phyloP scores from a whole-genome alignment of 371 early-diverging fungal genomes.

The Rhizopus arrhizus region DNA sequence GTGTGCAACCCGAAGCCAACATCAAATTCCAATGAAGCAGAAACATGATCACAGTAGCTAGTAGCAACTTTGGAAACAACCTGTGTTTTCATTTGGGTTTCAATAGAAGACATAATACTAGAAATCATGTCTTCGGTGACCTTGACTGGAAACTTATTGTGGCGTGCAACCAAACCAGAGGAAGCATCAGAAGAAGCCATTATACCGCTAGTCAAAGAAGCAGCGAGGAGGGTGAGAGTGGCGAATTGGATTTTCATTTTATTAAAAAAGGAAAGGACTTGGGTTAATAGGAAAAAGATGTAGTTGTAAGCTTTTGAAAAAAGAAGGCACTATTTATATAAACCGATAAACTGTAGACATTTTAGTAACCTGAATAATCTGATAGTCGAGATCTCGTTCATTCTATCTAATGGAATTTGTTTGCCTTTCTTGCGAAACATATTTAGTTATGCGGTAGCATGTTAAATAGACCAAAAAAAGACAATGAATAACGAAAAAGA shows the following conservation, averaged over 20 bases:
- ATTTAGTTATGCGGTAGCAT: neutral
- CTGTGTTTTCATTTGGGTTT: slow-evolving; percentile 16
- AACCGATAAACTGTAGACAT: neutral
- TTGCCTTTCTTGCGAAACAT: neutral
- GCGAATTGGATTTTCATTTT: slow-evolving; percentile 20
- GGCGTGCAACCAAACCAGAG: neutral
- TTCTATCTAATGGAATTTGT: too few species aligned
- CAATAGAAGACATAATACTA: slow-evolving; percentile 16
- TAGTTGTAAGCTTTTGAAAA: neutral
- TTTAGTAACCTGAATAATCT: too few species aligned
- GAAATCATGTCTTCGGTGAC: slow-evolving; percentile 16
- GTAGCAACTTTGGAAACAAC: slow-evolving; percentile 20
- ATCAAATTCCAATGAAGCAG: slow-evolving; percentile 17
- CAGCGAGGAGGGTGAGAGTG: slow-evolving; percentile 11
- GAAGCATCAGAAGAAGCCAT: slow-evolving; percentile 8
- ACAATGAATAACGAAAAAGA: too few species aligned
- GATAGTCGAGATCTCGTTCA: too few species aligned
- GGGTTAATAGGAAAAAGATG: neutral
- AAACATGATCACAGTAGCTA: slow-evolving; percentile 12
- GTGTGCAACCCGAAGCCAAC: slow-evolving; percentile 5
- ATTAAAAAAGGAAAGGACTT: neutral
- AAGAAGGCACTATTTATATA: neutral
- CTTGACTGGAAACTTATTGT: slow-evolving; percentile 13
- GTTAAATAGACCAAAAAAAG: too few species aligned
- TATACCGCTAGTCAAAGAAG: neutral